These are phyloP conservation scores for Hypoxylon trugodes DNA, from an alignment of 495 filamentous ascomycete genomes.

Conservation along the genomic window DNA sequence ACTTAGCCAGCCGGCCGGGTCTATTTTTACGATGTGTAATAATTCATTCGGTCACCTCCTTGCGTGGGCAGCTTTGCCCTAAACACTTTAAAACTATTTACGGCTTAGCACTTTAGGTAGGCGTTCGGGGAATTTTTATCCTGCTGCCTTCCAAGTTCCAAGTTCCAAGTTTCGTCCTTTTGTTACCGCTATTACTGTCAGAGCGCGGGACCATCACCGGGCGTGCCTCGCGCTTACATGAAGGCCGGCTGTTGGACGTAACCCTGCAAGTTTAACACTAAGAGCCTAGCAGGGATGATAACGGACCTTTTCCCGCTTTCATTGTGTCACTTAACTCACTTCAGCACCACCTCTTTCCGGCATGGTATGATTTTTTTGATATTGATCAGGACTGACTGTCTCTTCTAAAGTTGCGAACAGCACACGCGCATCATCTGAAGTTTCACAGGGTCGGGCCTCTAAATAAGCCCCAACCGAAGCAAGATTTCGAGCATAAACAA, in stretches of 20 bases:
- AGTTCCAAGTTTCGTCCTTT: not conserved
- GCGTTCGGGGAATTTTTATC: conserved; percentile 10
- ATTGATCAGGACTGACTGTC: conserved; percentile 20
- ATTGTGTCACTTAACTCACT: conserved; percentile 26
- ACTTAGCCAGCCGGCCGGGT: conserved; percentile 22
- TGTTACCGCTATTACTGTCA: conserved; percentile 7
- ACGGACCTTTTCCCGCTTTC: conserved; percentile 41
- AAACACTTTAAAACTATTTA: not conserved
- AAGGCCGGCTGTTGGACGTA: conserved; percentile 31
- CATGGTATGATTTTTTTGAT: conserved; percentile 22
- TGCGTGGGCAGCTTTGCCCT: conserved; percentile 2
- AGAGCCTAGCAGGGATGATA: conserved; percentile 16
- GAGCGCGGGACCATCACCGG: conserved; percentile 14
- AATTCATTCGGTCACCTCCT: conserved; percentile 13
- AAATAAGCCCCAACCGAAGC: conserved; percentile 2
- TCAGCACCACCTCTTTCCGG: conserved; percentile 7
- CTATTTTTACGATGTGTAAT: conserved; percentile 9
- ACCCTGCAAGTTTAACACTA: conserved; percentile 24
- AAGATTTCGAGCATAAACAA: not conserved
- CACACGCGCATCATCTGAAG: conserved; percentile 8
- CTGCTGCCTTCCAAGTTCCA: conserved; percentile 17
- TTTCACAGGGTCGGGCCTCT: conserved; percentile 13
- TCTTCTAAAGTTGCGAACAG: conserved; percentile 19
- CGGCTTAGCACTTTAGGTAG: too few species aligned
- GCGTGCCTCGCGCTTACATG: conserved; percentile 36